Base-by-base conservation (phyloP, 257 asterid species). In the Solanum pinnatisectum region DNA sequence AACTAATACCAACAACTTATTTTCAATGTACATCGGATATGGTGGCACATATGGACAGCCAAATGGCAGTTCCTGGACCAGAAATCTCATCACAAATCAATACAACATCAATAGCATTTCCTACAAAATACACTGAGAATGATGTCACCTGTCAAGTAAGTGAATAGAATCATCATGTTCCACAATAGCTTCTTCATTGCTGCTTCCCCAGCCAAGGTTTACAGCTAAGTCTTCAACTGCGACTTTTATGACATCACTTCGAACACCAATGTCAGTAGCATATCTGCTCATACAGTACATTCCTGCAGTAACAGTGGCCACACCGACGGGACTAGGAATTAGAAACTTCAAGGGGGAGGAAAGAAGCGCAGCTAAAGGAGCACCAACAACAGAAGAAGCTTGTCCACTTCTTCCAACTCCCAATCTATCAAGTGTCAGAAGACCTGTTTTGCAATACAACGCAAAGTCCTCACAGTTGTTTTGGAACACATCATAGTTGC, bases 401-500 rank as follows among this genome's bases (percentile, higher is more conserved):
- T 97, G 98, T 10, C 98, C 98, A 36, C 99, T 97, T 87, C 98
- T 91, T 52, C 99, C 99, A 18, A 96, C 94, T 1, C 98, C 98
- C 7, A 90, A 86, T 18, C 96, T 92, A 67, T 97, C 99, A 10
- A 95, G 87, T 18, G 95, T 93, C 79, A 97, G 89, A 37, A 97
- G 98, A 6, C 99, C 99, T 0, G 99, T 97, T 86, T 96, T 97
- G 94, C 98, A 97, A 76, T 97, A 97, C 67, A 97, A n/a, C 10
- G 99, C 94, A 42, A 97, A 97, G 87, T 97, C 98, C 95, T 97
- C 98, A 12, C 99, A 97, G 91, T 97, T 97, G 93, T 96, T 97
- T 30, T 96, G 98, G 52, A 96, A 96, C 18, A 95, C 95, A 5
- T 97, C 94, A 70, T 95, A 95, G 91, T 93, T 95, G 30, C 99